These are phyloP conservation scores for Rutstroemia sp. DNA, from an alignment of 2,329 filamentous ascomycete species.

Conservation along the genomic window DNA sequence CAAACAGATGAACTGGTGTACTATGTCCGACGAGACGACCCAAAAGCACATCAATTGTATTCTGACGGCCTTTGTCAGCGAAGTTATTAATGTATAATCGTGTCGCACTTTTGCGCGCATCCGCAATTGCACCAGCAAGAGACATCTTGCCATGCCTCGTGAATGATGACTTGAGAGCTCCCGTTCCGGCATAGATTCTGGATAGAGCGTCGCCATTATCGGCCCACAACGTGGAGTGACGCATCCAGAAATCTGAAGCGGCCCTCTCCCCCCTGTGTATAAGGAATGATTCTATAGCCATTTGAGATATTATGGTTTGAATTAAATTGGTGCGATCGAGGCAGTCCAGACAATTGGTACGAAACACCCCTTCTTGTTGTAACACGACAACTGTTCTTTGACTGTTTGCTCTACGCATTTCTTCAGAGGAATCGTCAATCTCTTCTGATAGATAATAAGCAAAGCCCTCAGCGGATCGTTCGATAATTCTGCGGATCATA, in stretches of 20 bases:
- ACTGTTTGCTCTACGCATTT: slow-evolving; percentile 31
- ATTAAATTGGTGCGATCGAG: slow-evolving; percentile 93
- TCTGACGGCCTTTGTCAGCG: slow-evolving; percentile 83
- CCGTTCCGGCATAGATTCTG: slow-evolving; percentile 93
- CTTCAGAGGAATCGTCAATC: slow-evolving; percentile 35
- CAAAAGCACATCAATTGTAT: slow-evolving; percentile 88
- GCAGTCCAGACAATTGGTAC: slow-evolving; percentile 94
- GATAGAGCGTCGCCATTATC: slow-evolving; percentile 94
- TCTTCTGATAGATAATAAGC: slow-evolving; percentile 87
- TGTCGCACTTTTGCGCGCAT: slow-evolving; percentile 89
- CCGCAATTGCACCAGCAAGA: slow-evolving; percentile 84
- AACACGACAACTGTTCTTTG: slow-evolving; percentile 57
- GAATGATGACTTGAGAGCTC: slow-evolving; percentile 90
- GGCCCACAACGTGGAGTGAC: slow-evolving; percentile 90
- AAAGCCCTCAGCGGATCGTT: slow-evolving; percentile 75
- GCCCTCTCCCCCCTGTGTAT: slow-evolving; percentile 62
- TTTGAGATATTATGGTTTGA: slow-evolving; percentile 89
- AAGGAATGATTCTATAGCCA: slow-evolving; percentile 83
- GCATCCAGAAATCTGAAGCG: slow-evolving; percentile 78
- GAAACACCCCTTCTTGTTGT: slow-evolving; percentile 91
- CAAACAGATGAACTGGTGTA: slow-evolving; percentile 74
- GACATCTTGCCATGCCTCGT: slow-evolving; percentile 95
- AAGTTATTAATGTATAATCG: slow-evolving; percentile 98
- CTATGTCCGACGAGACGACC: slow-evolving; percentile 74
- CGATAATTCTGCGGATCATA: slow-evolving; percentile 71